Percentiles rank a stretch among this genome's conserved stretches.
Evolutionary conservation across 2,329 filamentous ascomycete species (phyloP).

Genomic region (Claviceps cyperi): DNA sequence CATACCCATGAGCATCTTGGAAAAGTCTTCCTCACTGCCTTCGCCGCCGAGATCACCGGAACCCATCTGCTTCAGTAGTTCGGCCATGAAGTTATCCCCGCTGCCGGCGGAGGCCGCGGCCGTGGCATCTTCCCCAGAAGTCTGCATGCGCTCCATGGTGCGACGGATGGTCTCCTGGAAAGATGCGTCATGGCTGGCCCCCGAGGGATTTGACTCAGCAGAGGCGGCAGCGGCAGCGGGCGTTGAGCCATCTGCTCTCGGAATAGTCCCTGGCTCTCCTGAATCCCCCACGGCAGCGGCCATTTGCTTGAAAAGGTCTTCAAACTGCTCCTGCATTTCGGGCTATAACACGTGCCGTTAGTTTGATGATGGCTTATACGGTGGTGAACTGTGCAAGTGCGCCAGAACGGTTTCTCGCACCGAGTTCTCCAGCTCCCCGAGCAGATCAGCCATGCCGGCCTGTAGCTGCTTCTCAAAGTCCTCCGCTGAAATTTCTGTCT

Average conservation of each 20-base stretch:
- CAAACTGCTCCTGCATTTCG: conserved; percentile 67
- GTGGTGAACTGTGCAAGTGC: neutral
- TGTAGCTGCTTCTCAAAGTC: conserved; percentile 80
- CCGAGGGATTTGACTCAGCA: conserved; percentile 19
- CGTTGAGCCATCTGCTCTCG: conserved; percentile 2
- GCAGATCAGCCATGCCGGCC: conserved; percentile 72
- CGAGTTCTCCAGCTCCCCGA: conserved; percentile 54
- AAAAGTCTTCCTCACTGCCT: conserved; percentile 65
- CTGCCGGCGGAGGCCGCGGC: conserved; percentile 56
- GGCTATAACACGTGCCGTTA: conserved; percentile 23
- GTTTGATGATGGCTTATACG: too few relatives aligned
- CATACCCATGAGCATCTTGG: conserved; percentile 91
- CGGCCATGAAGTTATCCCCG: conserved; percentile 70
- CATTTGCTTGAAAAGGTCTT: conserved; percentile 62
- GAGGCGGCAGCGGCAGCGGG: conserved; percentile 1
- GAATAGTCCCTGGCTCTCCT: neutral
- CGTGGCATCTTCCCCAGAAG: conserved; percentile 72
- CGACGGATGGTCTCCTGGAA: conserved; percentile 88
- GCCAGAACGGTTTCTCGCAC: conserved; percentile 21
- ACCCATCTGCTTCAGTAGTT: conserved; percentile 73
- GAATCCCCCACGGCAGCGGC: conserved; percentile 29
- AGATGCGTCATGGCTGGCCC: conserved; percentile 33
- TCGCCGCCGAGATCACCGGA: conserved; percentile 35
- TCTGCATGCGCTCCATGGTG: conserved; percentile 94
- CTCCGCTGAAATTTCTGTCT: conserved; percentile 46